These are phyloP conservation scores for Massariosphaeria phaeospora DNA, from an alignment of 495 filamentous ascomycete genomes.

Conservation along the genomic window DNA sequence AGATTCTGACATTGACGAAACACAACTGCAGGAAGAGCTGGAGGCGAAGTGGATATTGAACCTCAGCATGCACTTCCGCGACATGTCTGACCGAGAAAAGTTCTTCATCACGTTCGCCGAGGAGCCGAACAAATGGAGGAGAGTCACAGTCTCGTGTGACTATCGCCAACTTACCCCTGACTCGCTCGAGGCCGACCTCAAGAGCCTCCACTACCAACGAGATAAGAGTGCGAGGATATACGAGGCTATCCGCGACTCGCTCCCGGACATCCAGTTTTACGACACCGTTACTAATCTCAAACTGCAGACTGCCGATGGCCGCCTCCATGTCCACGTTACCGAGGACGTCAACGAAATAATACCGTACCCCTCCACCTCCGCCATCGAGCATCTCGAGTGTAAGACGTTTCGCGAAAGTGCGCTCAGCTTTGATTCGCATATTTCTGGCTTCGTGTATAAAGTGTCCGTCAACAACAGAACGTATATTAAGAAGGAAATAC, in stretches of 20 bases:
- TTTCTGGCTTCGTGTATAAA: slow-evolving; percentile 97
- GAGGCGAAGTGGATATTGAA: slow-evolving; percentile 93
- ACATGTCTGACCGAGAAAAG: slow-evolving; percentile 90
- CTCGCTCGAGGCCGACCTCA: slow-evolving; percentile 81
- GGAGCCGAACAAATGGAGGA: slow-evolving; percentile 69
- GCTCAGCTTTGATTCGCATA: slow-evolving; percentile 80
- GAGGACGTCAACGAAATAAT: slow-evolving; percentile 97
- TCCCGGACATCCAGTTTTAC: slow-evolving; percentile 90
- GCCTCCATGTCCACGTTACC: slow-evolving; percentile 95
- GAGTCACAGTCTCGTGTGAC: slow-evolving; percentile 90
- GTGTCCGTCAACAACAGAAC: slow-evolving; percentile 62
- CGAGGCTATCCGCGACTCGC: slow-evolving; percentile 87
- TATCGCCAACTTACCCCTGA: slow-evolving; percentile 76
- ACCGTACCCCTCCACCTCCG: slow-evolving; percentile 69
- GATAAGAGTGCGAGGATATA: slow-evolving; percentile 96
- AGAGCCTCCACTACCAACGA: slow-evolving; percentile 72
- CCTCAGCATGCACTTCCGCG: slow-evolving; percentile 96
- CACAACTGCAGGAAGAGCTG: slow-evolving; percentile 65
- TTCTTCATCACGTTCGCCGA: slow-evolving; percentile 97
- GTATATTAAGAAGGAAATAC: slow-evolving; percentile 97
- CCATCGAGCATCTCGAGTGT: slow-evolving; percentile 71
- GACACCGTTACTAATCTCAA: slow-evolving; percentile 94
- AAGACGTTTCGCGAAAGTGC: slow-evolving; percentile 63
- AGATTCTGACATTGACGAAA: slow-evolving; percentile 36
- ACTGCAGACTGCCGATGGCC: slow-evolving; percentile 80